These are phyloP conservation scores for Hortiboletus flavorubellus DNA, from an alignment of 768 basidiomycete species.

Conservation along the genomic window DNA sequence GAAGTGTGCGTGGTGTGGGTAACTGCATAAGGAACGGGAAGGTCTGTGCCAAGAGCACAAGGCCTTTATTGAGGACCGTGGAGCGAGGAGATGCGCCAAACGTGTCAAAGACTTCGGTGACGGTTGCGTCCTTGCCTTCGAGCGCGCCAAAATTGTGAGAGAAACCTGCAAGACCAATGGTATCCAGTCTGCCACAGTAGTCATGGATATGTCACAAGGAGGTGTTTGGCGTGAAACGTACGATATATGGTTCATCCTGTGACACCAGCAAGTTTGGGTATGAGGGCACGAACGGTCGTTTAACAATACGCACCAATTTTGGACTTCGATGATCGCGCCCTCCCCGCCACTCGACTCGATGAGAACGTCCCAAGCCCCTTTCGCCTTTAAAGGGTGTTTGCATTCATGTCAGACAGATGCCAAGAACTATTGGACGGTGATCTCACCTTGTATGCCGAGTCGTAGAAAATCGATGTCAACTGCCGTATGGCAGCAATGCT, in stretches of 20 bases:
- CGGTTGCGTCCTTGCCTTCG: conserved; percentile 42
- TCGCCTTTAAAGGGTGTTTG: conserved; percentile 18
- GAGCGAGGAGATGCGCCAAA: conserved; percentile 22
- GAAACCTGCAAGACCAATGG: conserved; percentile 57
- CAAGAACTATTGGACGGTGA: neutral
- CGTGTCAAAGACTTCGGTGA: conserved; percentile 41
- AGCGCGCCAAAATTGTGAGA: conserved; percentile 54
- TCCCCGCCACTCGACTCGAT: conserved; percentile 16
- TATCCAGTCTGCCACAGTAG: conserved; percentile 43
- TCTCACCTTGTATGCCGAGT: conserved; percentile 30
- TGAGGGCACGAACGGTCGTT: neutral
- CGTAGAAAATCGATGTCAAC: conserved; percentile 37
- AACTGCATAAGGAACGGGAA: conserved; percentile 36
- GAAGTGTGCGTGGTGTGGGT: conserved; percentile 35
- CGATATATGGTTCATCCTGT: conserved; percentile 37
- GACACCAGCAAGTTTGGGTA: neutral
- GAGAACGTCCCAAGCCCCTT: conserved; percentile 29
- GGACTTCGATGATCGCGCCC: conserved; percentile 33
- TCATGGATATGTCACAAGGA: neutral
- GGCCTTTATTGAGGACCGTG: conserved; percentile 27
- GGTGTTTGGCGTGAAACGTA: conserved; percentile 5
- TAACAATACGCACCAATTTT: conserved; percentile 25
- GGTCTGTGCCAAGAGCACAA: conserved; percentile 36
- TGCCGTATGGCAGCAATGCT: conserved; percentile 36
- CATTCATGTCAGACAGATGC: neutral